Evolutionary conservation across 129 eudicot species (phyloP), one percentile per base, ranked within the genome.

Genomic region (Flaveria linearis): DNA sequence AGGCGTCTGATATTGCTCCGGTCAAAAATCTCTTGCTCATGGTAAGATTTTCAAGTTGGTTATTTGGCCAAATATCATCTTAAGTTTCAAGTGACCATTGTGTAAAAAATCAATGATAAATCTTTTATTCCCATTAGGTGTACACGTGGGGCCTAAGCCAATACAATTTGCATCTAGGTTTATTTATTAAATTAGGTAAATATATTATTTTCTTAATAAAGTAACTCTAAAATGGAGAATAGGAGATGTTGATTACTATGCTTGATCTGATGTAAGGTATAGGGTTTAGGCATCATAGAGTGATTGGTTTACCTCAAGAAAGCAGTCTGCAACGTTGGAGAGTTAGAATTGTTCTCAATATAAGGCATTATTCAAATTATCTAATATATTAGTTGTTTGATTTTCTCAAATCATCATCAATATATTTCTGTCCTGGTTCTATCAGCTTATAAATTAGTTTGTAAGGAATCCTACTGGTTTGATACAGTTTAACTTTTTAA

Each of bases 21-120:
- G 58, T 94, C 55, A 91, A 86, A 85, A 50, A 68, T 13, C 79
- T 89, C 33, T 65, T 93, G 82, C 87, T 93, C 71, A 76, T 71
- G 85, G 98, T 93, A 81, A 71, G 79, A 63, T 23, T 69, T 33
- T 77, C 22, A 39, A 50, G 56, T 71, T 28, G 28, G 50, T 49
- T 67, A 5, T 50, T 41, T 65, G 49, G 49, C 41, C 41, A 6
- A 17, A 7, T 66, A n/a, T 9, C 13, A 62, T 26, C 42, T 62
- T 2, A 16, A 30, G 25, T 64, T 39, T n/a, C 50, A 39, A 17
- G 8, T 9, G 22, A 61, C 9, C 69, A 7, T 64, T 64, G 12
- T 39, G 4, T 36, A n/a, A 39, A 30, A 30, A 16, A 20, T 63
- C 45, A 63, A 15, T 7, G 46, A 7, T 6, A 11, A 6, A 63